Percentiles rank a stretch among this genome's conserved stretches.
These are phyloP conservation scores for Magnolia sinica DNA, from an alignment of 164 flowering plant species.

Conservation along the genomic window DNA sequence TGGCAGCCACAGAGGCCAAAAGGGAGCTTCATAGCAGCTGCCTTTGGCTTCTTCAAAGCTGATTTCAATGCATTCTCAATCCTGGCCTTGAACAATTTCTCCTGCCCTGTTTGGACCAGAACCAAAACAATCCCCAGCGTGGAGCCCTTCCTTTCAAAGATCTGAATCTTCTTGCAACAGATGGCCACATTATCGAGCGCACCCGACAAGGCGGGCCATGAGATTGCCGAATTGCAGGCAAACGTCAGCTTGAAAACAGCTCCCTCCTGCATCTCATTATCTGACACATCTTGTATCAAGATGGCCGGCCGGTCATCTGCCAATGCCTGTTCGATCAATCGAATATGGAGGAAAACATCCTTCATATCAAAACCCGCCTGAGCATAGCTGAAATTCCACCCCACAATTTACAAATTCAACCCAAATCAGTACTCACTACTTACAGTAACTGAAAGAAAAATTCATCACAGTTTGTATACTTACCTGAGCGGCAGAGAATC, in stretches of 20 bases:
- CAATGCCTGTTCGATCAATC: constrained; percentile 72
- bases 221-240: constrained; percentile 73
- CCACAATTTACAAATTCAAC: neutral
- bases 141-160: constrained; percentile 82
- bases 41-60: constrained; percentile 60
- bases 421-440: neutral
- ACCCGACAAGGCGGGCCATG: constrained; percentile 77
- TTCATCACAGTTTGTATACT: neutral
- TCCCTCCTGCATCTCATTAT: constrained; percentile 45
- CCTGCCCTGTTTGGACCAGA: constrained; percentile 60
- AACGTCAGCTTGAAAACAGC: constrained; percentile 70
- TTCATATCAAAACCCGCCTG: constrained; percentile 91
- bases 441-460: neutral
- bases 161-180: constrained; percentile 86
- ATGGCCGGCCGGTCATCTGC: constrained; percentile 65
- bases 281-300: constrained; percentile 59
- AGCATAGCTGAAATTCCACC: constrained; percentile 51
- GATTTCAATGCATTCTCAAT: constrained; percentile 64
- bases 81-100: constrained; percentile 50
- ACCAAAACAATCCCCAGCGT: constrained; percentile 63
- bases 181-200: constrained; percentile 65
- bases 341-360: constrained; percentile 84
- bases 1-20: constrained; percentile 97
- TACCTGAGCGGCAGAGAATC: constrained; percentile 90
- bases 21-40: constrained; percentile 63